Conservation (phyloP, 1,139 yeast genomes). For the Blastobotrys capitulatus region DNA sequence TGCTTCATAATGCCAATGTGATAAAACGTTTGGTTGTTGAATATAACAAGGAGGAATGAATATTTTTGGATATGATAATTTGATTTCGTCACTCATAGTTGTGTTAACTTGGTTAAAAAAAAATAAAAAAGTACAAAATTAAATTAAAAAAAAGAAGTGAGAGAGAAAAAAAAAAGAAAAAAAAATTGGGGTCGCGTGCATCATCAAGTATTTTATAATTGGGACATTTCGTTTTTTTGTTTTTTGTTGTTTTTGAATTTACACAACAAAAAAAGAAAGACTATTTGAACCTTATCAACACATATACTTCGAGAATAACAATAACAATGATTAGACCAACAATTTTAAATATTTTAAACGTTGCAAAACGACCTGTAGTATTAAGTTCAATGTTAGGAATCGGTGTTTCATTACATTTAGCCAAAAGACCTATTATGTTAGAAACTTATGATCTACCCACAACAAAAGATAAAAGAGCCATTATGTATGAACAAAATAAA, state of each 20-base stretch:
- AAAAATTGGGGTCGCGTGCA: background rate
- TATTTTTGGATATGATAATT: conserved; percentile 19
- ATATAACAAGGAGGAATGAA: conserved; percentile 28
- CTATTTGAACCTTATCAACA: too few relatives aligned
- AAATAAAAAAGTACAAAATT: background rate
- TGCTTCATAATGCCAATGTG: conserved; percentile 30
- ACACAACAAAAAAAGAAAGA: too few relatives aligned
- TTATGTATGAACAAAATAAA: conserved; percentile 1
- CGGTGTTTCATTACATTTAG: background rate
- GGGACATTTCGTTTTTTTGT: too few relatives aligned
- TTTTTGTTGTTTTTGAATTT: too few relatives aligned
- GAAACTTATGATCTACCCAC: conserved; percentile 8
- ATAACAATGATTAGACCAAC: background rate
- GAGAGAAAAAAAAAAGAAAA: background rate
- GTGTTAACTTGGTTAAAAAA: background rate
- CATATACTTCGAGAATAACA: too few relatives aligned
- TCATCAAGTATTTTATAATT: too few relatives aligned
- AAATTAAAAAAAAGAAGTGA: background rate
- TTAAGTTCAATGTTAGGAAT: background rate
- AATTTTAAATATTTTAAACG: background rate
- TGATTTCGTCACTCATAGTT: conserved; percentile 7
- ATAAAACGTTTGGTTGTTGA: conserved; percentile 22
- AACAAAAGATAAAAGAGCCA: conserved; percentile 6
- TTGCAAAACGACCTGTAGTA: background rate
- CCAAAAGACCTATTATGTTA: conserved; percentile 6